Evolutionary conservation across 176 grass and related monocot species (phyloP).

Genomic region (Avena insularis): DNA sequence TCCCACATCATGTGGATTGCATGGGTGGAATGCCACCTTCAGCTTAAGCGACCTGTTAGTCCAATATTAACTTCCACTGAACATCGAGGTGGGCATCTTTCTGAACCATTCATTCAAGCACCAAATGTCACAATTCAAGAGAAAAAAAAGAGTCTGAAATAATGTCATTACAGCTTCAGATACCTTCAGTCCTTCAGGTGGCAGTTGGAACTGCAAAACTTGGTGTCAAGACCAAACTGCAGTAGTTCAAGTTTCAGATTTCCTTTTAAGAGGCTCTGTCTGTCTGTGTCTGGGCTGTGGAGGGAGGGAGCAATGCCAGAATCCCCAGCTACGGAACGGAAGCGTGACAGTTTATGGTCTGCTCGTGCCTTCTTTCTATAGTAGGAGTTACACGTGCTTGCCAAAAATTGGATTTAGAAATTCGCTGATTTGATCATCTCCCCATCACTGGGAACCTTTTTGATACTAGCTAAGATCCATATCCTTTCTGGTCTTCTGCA

Average conservation of each 20-base stretch:
- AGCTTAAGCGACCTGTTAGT: neutral
- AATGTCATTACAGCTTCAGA: neutral
- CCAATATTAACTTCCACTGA: neutral
- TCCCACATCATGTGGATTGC: slow-evolving; percentile 9
- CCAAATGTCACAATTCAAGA: neutral
- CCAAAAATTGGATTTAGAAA: neutral
- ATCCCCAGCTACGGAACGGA: neutral
- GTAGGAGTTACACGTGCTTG: neutral
- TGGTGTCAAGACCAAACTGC: neutral
- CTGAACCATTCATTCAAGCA: neutral
- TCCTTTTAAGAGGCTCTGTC: neutral
- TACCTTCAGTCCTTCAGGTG: neutral
- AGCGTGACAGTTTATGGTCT: neutral
- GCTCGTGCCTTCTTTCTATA: neutral
- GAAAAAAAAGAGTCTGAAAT: neutral
- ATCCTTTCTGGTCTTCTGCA: neutral
- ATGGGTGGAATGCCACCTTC: slow-evolving; percentile 9
- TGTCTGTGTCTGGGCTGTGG: neutral
- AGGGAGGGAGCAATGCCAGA: neutral
- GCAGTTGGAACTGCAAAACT: neutral
- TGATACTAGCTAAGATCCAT: neutral
- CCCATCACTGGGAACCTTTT: neutral
- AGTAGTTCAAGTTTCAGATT: neutral
- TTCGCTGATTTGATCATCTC: neutral
- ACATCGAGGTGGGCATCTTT: neutral